Conservation (phyloP, 306 rosid genomes). For the Alnus glutinosa region DNA sequence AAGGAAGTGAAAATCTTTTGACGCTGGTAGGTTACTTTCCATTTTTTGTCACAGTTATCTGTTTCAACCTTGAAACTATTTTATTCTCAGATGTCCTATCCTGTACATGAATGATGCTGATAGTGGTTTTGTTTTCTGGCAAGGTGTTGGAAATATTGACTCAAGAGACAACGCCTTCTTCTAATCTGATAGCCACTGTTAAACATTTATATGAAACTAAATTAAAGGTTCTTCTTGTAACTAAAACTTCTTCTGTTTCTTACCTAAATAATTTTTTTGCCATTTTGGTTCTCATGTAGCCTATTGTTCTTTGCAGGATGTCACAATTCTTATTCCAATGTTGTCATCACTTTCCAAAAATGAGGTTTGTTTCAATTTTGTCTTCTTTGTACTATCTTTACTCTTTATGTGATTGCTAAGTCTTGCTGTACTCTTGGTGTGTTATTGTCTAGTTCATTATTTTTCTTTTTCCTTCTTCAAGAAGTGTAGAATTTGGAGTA, state of each 20-base stretch:
- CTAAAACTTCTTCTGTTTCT: constrained; percentile 25
- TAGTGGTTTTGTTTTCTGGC: constrained; percentile 36
- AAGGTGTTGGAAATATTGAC: constrained; percentile 93
- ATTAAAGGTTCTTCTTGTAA: constrained; percentile 58
- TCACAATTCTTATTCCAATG: constrained; percentile 94
- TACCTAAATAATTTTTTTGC: constrained; percentile 4
- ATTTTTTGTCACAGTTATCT: constrained; percentile 21
- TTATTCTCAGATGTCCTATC: constrained; percentile 4
- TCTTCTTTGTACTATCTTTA: constrained; percentile 5
- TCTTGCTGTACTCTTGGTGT: too few species aligned
- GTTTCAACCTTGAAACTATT: constrained; percentile 15
- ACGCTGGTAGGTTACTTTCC: constrained; percentile 59
- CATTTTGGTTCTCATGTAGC: constrained; percentile 29
- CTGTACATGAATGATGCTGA: constrained; percentile 10
- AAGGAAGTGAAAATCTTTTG: constrained; percentile 95
- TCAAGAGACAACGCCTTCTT: constrained; percentile 72
- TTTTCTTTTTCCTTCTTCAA: too few species aligned
- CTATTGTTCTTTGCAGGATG: constrained; percentile 67
- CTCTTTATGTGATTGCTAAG: neutral
- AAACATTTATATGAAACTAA: constrained; percentile 92
- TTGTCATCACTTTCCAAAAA: constrained; percentile 80
- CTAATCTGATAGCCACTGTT: constrained; percentile 84
- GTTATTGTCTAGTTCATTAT: too few species aligned
- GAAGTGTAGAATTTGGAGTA: too few species aligned
- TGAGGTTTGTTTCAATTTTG: constrained; percentile 55